Base-by-base conservation (phyloP, 2,329 filamentous ascomycete species). In the Aspergillus uvarum region DNA sequence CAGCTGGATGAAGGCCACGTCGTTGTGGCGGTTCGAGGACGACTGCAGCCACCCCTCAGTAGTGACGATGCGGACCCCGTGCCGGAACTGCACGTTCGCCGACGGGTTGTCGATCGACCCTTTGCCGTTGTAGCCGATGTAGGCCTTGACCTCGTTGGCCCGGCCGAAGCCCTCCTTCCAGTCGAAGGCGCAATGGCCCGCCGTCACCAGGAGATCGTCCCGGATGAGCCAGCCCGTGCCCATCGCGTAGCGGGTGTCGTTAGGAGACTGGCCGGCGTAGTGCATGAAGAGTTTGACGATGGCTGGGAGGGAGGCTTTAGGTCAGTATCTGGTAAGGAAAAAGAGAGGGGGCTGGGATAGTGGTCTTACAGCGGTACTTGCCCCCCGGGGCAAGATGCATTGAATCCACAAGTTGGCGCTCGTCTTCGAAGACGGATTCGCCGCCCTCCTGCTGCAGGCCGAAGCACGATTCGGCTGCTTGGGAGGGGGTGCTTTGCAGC, bases 211-310 rank as follows among this genome's bases (percentile, higher is more conserved):
- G 11, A 55, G 52, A 10, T 55, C 52, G 5, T 55, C 52, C 5
- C 38, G 12, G 21, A 55, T 44, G 14, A 47, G 38, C 38, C 44
- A 55, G 4, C 52, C 52, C 14, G 22, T n/a, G 42, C 42, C 42
- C 53, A 56, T 35, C 14, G 32, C 32, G 14, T 35, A 16, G 14
- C 32, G 32, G 4, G 32, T 12, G 42, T 29, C 42, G 5, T 49
- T 24, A 2, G n/a, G 16, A 3, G 19, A 10, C 7, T 44, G 22
- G 24, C 24, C 38, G 3, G 47, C 42, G 42, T 48, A 56, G 11
- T 29, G 53, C 5, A 56, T 19, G 26, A 48, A 56, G 53, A 56
- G 42, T 21, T 56, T 56, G 14, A 44, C 53, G 53, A 56, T 56
- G 31, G 38, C 53, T 56, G 22, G 1, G 35, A 19, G 35, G 8